Evolutionary conservation across 192 early-diverging fungal genomes (phyloP), one percentile per base, ranked within the genome.

Genomic region (Entophlyctis helioformis): DNA sequence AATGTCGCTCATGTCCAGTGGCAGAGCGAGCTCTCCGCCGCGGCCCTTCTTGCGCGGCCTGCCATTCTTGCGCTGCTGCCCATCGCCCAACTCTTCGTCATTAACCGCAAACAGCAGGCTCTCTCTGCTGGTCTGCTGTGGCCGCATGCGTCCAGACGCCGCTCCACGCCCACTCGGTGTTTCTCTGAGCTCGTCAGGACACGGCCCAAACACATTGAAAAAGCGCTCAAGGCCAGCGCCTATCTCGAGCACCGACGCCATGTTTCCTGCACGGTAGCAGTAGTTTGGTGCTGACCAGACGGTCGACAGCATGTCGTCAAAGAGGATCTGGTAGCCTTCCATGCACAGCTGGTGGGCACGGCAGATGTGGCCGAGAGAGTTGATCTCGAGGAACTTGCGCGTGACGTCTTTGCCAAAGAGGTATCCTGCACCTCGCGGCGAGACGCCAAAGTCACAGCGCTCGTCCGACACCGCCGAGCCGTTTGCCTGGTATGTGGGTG

Each of bases 161-260:
- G n/a, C n/a, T n/a, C n/a, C n/a, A n/a, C n/a, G n/a, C n/a, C n/a
- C n/a, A n/a, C n/a, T n/a, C n/a, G n/a, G n/a, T n/a, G n/a, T n/a
- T n/a, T n/a, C n/a, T n/a, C n/a, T n/a, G n/a, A n/a, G n/a, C 45
- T 84, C 73, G 47, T 87, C 83, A 6, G 86, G 87, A 44, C 81
- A 85, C 3, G 86, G 82, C 42, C 83, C 84, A 77, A 91, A 91
- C 0, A 91, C 86, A 51, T 91, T 91, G 52, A 89, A 91, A 51
- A 75, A 84, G 15, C 85, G 63, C 53, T 86, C 81, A 11, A 87
- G 74, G 15, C 70, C 66, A 0, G 70, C 69, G 22, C 78, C 79
- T 19, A 91, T 80, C 56, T 91, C 84, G 1, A 91, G 54, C 22
- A 91, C 82, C 2, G 80, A 83, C 0, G 87, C 89, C 54, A 87